Base-by-base conservation (phyloP, 768 basidiomycete genomes). In the Amanita pseudoporphyria region DNA sequence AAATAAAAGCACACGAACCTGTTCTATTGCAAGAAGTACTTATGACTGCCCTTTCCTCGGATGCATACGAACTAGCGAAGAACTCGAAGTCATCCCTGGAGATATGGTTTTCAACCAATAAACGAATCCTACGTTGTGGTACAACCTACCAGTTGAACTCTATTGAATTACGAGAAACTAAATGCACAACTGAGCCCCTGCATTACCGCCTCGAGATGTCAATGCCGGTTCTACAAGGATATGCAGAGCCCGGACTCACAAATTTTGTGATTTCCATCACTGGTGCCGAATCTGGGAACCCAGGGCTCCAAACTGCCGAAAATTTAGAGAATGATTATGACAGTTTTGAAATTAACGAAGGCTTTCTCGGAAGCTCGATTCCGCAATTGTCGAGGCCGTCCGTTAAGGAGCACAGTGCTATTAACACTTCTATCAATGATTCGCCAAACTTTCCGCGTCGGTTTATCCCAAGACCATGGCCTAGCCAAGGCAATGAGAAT, bases 181-280 rank as follows among this genome's bases (percentile, higher is more conserved):
- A 33, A 61, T 53, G 45, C 58, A n/a, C 49, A 59, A 54, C 52
- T 46, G 39, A 47, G 53, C 24, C 33, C 52, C 42, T 39, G 57
- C 26, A 30, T 51, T 83, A 76, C 52, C 70, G 66, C 38, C 61
- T 87, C 22, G 73, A 78, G 46, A 73, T 87, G 70, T 55, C 78
- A 3, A 76, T 84, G 52, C 88, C 91, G 9, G 80, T 83, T 19
- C 65, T 72, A n/a, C 89, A 92, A 66, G 91, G 91, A 26, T 66
- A 71, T 53, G 69, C 74, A 12, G 59, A 67, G 31, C 63, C 62
- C 26, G 71, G 70, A 10, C 48, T 55, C 16, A 89, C 88, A 0
- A 70, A 64, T 40, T 64, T 90, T 44, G 66, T 82, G 44, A 58
- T 84, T 12, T 63, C 74, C 1, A 64, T 18, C 18, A 31, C 10